phyloP scores from a whole-genome alignment of 2,329 filamentous ascomycete species.

The Chalara sp. region DNA sequence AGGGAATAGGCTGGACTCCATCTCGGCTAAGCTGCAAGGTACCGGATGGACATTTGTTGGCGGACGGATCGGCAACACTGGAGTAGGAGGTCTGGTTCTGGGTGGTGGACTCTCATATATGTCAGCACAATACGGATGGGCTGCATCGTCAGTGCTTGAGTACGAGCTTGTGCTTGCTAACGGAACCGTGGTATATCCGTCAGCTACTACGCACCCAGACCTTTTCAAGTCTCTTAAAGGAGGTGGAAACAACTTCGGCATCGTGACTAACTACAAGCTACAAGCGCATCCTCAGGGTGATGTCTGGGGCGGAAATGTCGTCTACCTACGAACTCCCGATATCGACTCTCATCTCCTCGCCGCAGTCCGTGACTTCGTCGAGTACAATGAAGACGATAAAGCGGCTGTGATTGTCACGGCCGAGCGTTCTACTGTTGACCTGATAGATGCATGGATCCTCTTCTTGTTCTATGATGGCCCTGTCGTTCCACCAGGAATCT shows the following conservation, averaged over 20 bases:
- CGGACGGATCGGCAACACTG: too few species aligned
- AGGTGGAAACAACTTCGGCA: background rate
- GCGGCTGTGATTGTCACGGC: background rate
- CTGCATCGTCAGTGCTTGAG: background rate
- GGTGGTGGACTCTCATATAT: background rate
- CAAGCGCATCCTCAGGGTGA: background rate
- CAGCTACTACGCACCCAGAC: background rate
- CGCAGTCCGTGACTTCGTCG: background rate
- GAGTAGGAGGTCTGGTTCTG: background rate
- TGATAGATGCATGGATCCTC: background rate
- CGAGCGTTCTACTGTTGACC: background rate
- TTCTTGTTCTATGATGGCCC: background rate
- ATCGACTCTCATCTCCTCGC: background rate
- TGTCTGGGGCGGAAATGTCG: background rate
- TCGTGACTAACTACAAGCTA: background rate
- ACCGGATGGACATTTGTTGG: too few species aligned
- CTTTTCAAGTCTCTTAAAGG: constrained; percentile 1
- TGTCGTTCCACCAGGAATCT: background rate
- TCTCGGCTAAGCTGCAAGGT: too few species aligned
- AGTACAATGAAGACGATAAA: background rate
- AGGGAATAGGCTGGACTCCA: too few species aligned
- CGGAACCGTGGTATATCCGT: background rate
- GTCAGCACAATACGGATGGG: background rate
- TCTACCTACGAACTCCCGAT: background rate
- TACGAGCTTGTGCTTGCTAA: background rate